Percentiles rank a stretch among this genome's conserved stretches.
These are phyloP conservation scores for Eimeria tenella DNA, from an alignment of 169 alveolate species.

Conservation along the genomic window DNA sequence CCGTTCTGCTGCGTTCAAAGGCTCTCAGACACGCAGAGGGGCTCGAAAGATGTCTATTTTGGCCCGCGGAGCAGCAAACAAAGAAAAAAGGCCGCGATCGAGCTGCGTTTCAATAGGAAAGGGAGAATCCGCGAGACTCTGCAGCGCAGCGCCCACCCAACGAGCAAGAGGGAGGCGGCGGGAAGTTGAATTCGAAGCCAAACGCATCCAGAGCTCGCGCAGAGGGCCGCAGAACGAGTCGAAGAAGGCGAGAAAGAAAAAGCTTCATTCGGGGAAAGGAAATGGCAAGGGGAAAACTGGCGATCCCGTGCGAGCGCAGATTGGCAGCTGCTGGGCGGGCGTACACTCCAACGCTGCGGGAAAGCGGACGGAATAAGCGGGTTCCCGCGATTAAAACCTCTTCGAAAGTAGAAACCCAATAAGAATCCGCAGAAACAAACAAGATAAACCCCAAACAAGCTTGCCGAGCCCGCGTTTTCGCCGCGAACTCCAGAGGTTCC, in stretches of 20 bases:
- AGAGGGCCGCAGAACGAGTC: background rate
- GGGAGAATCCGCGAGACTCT: slow-evolving; percentile 25
- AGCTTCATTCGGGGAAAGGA: slow-evolving; percentile 7
- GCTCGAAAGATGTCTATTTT: background rate
- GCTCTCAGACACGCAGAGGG: background rate
- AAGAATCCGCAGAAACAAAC: slow-evolving; percentile 47
- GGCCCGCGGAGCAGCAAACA: background rate
- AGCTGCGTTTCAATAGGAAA: slow-evolving; percentile 60
- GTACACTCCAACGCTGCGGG: slow-evolving; percentile 41
- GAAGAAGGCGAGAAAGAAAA: background rate
- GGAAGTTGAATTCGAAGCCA: background rate
- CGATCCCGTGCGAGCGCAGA: slow-evolving; percentile 71
- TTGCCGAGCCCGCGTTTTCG: background rate
- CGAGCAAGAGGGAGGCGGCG: slow-evolving; percentile 43
- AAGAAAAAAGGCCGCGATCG: slow-evolving; percentile 31
- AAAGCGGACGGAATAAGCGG: background rate
- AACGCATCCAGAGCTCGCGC: slow-evolving; percentile 31
- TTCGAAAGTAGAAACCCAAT: slow-evolving; percentile 1
- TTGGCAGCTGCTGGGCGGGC: slow-evolving; percentile 63
- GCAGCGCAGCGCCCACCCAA: slow-evolving; percentile 44
- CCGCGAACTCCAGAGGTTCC: slow-evolving; percentile 57
- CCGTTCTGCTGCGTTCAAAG: background rate
- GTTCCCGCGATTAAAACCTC: slow-evolving; percentile 17
- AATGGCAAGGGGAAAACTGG: slow-evolving; percentile 13
- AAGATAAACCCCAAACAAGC: slow-evolving; percentile 37